A percentile compares a stretch with the other conserved stretches of the same genome.
Conservation (phyloP, 495 filamentous ascomycete genomes). For the Schizothecium vesticola region DNA sequence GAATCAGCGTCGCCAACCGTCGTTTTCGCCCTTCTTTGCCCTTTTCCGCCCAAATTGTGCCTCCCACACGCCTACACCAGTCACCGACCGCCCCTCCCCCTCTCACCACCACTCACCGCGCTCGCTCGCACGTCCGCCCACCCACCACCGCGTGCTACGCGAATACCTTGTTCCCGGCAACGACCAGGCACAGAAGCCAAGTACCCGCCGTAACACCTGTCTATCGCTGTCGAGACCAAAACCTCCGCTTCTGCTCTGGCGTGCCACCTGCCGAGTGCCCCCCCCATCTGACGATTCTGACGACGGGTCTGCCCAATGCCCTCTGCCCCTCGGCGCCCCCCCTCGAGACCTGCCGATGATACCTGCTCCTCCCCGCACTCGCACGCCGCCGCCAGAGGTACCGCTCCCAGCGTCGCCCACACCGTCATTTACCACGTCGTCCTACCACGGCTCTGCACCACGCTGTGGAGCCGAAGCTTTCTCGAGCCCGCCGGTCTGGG, state of each 20-base stretch:
- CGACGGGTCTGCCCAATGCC: too few species aligned
- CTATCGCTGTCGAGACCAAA: neutral
- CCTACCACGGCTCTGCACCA: constrained; percentile 16
- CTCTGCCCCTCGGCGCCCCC: too few species aligned
- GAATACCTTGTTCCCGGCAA: constrained; percentile 12
- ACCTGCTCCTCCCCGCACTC: constrained; percentile 10
- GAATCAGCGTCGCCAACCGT: constrained; percentile 30
- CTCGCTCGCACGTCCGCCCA: constrained; percentile 13
- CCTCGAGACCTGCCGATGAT: neutral
- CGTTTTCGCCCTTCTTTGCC: constrained; percentile 9
- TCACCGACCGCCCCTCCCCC: too few species aligned
- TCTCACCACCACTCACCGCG: constrained; percentile 5
- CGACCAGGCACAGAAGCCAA: constrained; percentile 7
- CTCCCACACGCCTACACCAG: too few species aligned
- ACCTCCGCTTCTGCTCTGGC: neutral
- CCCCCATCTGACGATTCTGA: neutral
- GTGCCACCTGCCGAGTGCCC: constrained; percentile 11
- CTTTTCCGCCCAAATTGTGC: neutral
- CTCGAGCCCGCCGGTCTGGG: constrained; percentile 8
- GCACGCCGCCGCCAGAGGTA: constrained; percentile 6
- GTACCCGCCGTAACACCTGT: constrained; percentile 29
- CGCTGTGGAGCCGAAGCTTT: constrained; percentile 11
- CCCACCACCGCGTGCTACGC: constrained; percentile 17
- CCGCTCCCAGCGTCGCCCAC: neutral
- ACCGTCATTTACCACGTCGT: constrained; percentile 18